Percentiles rank a stretch among this genome's conserved stretches.
phyloP scores from a whole-genome alignment of 2,329 filamentous ascomycete species.

The Ceratocystis cacaofunesta region DNA sequence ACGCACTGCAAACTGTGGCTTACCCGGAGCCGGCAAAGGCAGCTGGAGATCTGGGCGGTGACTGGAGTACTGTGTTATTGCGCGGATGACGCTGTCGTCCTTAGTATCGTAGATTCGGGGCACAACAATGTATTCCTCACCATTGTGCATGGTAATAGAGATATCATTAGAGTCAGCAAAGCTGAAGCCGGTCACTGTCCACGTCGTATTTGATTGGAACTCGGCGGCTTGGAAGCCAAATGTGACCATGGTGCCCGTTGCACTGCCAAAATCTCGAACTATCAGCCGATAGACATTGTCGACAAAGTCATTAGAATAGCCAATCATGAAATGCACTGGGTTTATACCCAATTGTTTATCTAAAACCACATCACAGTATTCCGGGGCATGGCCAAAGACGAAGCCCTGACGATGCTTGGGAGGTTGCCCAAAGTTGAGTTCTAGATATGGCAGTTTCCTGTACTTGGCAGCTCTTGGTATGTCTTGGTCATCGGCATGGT shows the following conservation, averaged over 20 bases:
- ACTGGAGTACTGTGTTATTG: not conserved
- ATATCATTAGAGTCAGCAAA: conserved; percentile 6
- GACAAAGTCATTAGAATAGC: not conserved
- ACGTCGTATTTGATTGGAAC: not conserved
- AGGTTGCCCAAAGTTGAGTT: conserved; percentile 2
- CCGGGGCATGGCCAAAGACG: not conserved
- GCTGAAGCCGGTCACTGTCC: conserved; percentile 6
- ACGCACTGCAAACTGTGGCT: not conserved
- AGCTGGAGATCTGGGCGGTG: not conserved
- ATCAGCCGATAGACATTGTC: conserved; percentile 3
- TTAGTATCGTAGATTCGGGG: conserved; percentile 2
- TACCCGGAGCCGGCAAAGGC: not conserved
- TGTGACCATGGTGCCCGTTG: conserved; percentile 1
- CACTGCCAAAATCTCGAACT: conserved; percentile 1
- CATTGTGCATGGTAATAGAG: not conserved
- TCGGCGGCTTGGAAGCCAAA: conserved; percentile 4
- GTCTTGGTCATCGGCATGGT: not conserved
- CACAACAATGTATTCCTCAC: conserved; percentile 7
- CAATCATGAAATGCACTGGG: conserved; percentile 7
- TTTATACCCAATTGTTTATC: not conserved
- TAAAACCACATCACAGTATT: conserved; percentile 2
- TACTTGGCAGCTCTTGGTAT: not conserved
- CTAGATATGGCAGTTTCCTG: not conserved
- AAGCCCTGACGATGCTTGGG: conserved; percentile 9
- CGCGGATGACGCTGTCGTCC: not conserved